Conservation (phyloP, 1,284 basidiomycete genomes). For the Fomitopsis palustris region DNA sequence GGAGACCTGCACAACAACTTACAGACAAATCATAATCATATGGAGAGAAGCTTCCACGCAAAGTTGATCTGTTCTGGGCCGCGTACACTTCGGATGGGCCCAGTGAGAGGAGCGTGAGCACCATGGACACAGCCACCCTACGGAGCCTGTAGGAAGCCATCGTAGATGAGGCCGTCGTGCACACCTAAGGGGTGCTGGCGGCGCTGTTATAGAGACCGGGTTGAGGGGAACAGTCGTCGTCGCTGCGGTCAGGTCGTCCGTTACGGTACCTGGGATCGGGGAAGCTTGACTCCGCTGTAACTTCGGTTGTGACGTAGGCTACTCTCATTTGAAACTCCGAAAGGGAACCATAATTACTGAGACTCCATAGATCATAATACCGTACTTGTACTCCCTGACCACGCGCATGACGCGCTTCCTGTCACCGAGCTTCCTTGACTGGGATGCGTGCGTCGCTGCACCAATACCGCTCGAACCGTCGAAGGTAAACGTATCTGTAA, state of each 20-base stretch:
- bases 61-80: neutral
- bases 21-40: conserved; percentile 11
- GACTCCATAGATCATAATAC: too few relatives aligned
- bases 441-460: too few relatives aligned
- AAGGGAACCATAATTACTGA: neutral
- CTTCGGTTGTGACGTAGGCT: neutral
- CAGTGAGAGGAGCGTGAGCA: neutral
- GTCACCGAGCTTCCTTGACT: too few relatives aligned
- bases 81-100: neutral
- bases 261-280: neutral
- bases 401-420: too few relatives aligned
- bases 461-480: too few relatives aligned
- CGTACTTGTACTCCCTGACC: too few relatives aligned
- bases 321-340: neutral
- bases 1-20: neutral
- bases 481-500: too few relatives aligned
- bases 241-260: neutral
- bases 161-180: neutral
- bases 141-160: neutral
- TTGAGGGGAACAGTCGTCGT: neutral
- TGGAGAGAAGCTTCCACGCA: neutral
- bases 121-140: neutral
- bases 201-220: neutral
- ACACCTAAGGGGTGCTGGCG: neutral
- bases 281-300: neutral